A percentile compares a stretch with the other conserved stretches of the same genome.
phyloP scores from a whole-genome alignment of 1,139 yeast genomes.

The Debaryomycetaceae sp. region DNA sequence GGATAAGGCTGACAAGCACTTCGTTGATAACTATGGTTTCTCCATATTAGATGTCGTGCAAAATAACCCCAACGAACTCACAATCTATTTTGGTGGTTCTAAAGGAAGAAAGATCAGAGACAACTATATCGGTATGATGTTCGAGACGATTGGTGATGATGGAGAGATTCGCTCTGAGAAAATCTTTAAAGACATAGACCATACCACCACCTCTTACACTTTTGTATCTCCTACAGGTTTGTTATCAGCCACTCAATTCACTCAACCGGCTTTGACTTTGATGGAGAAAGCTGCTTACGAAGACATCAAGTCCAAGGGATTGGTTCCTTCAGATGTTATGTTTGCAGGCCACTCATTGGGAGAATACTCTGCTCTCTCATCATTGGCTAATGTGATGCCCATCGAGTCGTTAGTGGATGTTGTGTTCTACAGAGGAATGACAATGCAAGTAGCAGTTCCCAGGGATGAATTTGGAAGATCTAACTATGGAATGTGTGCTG shows the following conservation, averaged over 20 bases:
- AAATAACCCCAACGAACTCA: constrained; percentile 92
- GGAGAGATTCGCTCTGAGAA: constrained; percentile 87
- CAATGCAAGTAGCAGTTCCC: constrained; percentile 99
- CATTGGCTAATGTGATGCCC: constrained; percentile 98
- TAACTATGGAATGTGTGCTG: constrained; percentile 98
- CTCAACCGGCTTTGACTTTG: constrained; percentile 97
- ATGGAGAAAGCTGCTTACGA: constrained; percentile 99
- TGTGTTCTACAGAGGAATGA: constrained; percentile 99
- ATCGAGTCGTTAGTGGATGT: constrained; percentile 96
- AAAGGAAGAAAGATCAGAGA: constrained; percentile 94
- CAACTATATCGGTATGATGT: constrained; percentile 95
- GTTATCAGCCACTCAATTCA: constrained; percentile 95
- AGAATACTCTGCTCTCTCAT: constrained; percentile 96
- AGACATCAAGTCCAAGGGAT: constrained; percentile 93
- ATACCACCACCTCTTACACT: constrained; percentile 77
- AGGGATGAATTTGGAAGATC: constrained; percentile 94
- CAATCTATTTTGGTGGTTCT: constrained; percentile 96
- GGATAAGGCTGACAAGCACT: constrained; percentile 96
- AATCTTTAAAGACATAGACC: constrained; percentile 89
- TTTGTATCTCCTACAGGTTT: constrained; percentile 93
- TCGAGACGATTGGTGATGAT: constrained; percentile 85
- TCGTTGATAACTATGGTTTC: constrained; percentile 92
- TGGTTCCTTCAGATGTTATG: constrained; percentile 88
- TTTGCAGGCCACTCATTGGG: constrained; percentile 99
- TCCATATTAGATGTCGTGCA: constrained; percentile 92